phyloP scores from a whole-genome alignment of 1,284 basidiomycete genomes.

The Ceratobasidium papillatum region DNA sequence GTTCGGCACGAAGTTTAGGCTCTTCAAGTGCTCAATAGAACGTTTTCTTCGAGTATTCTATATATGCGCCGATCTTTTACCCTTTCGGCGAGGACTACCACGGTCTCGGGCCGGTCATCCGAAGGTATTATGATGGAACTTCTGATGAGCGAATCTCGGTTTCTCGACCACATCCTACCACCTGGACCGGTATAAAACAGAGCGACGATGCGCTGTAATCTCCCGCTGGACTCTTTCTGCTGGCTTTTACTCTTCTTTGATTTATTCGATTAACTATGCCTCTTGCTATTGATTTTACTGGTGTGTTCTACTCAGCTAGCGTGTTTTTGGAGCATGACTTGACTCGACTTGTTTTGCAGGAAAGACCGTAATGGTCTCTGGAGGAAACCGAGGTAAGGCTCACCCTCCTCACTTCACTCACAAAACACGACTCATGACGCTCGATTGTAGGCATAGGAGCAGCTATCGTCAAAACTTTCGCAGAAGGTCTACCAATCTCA shows the following conservation, averaged over 20 bases:
- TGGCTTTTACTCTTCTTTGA: background rate
- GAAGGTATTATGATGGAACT: background rate
- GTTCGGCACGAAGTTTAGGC: constrained; percentile 4
- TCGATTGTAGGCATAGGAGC: constrained; percentile 49
- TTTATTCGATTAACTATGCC: constrained; percentile 12
- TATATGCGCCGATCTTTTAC: background rate
- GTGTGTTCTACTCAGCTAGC: background rate
- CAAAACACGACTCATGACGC: background rate
- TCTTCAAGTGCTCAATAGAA: background rate
- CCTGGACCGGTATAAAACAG: background rate
- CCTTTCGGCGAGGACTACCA: background rate
- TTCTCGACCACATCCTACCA: constrained; percentile 6
- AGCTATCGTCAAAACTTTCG: constrained; percentile 53
- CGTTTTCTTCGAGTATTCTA: too few relatives aligned
- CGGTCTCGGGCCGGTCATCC: background rate
- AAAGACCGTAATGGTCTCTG: constrained; percentile 47
- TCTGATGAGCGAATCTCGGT: background rate
- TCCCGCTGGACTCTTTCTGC: background rate
- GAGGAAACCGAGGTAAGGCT: constrained; percentile 49
- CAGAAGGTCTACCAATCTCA: constrained; percentile 31
- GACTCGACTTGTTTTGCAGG: constrained; percentile 43
- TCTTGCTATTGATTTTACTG: constrained; percentile 32
- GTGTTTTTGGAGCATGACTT: background rate
- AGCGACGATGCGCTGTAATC: background rate
- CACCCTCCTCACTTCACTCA: background rate